Percentiles rank a stretch among this genome's conserved stretches.
These are phyloP conservation scores for Akebia trifoliata DNA, from an alignment of 164 flowering plant species.

Conservation along the genomic window DNA sequence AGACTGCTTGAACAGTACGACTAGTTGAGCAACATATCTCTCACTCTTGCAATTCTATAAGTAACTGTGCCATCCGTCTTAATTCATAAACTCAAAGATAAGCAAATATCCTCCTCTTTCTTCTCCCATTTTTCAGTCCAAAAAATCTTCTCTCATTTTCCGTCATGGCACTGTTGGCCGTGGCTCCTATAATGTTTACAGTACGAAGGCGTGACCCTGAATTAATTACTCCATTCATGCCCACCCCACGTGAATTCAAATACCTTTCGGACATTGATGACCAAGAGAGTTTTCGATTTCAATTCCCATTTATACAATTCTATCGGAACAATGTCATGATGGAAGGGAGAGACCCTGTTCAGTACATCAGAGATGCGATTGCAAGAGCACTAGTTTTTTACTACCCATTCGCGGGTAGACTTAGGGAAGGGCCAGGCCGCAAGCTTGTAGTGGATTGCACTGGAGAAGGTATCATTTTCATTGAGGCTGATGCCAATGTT, in stretches of 20 bases:
- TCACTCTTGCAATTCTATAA: no score
- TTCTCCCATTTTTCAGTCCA: neutral
- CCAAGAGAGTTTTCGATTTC: conserved; percentile 32
- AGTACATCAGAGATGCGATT: conserved; percentile 27
- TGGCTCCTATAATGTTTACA: conserved; percentile 8
- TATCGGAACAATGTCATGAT: conserved; percentile 15
- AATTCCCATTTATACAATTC: conserved; percentile 30
- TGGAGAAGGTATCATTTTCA: conserved; percentile 40
- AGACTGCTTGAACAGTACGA: no score
- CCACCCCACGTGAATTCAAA: conserved; percentile 33
- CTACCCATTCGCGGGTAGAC: conserved; percentile 52
- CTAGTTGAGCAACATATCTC: no score
- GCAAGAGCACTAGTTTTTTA: conserved; percentile 34
- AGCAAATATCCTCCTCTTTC: no score
- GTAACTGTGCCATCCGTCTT: no score
- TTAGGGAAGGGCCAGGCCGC: no score
- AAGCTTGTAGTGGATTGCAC: conserved; percentile 49
- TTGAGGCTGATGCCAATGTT: conserved; percentile 42
- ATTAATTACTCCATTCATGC: conserved; percentile 31
- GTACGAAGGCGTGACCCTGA: conserved; percentile 27
- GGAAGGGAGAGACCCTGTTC: conserved; percentile 29
- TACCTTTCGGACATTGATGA: conserved; percentile 44
- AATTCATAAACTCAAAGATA: no score
- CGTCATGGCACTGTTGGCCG: neutral
- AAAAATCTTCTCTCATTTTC: neutral